phyloP scores from a whole-genome alignment of 352 stramenopile genomes.

The Pythium brassicae region DNA sequence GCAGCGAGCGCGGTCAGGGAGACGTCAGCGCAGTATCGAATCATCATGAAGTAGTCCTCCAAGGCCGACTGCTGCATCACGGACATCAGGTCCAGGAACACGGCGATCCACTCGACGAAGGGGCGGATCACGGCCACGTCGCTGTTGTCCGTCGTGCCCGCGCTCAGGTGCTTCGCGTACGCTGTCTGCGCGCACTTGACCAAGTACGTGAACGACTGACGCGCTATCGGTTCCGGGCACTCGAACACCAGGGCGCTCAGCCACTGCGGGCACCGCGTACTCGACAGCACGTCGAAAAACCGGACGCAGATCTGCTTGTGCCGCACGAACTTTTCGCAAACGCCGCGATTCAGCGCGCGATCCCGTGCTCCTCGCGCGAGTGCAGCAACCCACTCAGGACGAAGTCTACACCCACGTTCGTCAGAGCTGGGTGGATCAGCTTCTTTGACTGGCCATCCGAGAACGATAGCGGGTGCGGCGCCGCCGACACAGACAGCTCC shows the following conservation, averaged over 20 bases:
- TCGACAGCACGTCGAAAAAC: slow-evolving; percentile 62
- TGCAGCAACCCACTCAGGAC: slow-evolving; percentile 87
- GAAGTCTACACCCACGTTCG: slow-evolving; percentile 82
- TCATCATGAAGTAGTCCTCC: slow-evolving; percentile 84
- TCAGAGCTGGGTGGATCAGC: slow-evolving; percentile 60
- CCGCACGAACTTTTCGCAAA: slow-evolving; percentile 68
- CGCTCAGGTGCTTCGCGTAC: slow-evolving; percentile 52
- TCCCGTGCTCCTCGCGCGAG: slow-evolving; percentile 82
- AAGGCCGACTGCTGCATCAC: slow-evolving; percentile 78
- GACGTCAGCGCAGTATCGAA: slow-evolving; percentile 71
- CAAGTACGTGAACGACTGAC: slow-evolving; percentile 83
- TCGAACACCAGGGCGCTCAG: slow-evolving; percentile 74
- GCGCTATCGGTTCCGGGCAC: slow-evolving; percentile 79
- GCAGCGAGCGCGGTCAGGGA: slow-evolving; percentile 33
- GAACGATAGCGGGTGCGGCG: slow-evolving; percentile 19
- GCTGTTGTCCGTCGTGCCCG: slow-evolving; percentile 7
- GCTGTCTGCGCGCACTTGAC: slow-evolving; percentile 64
- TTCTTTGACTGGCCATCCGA: slow-evolving; percentile 29
- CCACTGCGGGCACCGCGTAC: slow-evolving; percentile 54
- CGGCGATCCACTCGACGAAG: slow-evolving; percentile 49
- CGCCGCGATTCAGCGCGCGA: slow-evolving; percentile 78
- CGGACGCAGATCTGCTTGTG: slow-evolving; percentile 64
- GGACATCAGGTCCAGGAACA: slow-evolving; percentile 69
- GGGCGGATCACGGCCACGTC: slow-evolving; percentile 14
- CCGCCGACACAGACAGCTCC: slow-evolving; percentile 7